A percentile compares a stretch with the other conserved stretches of the same genome.
phyloP scores from a whole-genome alignment of 805 yeast species.

The Kluyveromyces starmeri region DNA sequence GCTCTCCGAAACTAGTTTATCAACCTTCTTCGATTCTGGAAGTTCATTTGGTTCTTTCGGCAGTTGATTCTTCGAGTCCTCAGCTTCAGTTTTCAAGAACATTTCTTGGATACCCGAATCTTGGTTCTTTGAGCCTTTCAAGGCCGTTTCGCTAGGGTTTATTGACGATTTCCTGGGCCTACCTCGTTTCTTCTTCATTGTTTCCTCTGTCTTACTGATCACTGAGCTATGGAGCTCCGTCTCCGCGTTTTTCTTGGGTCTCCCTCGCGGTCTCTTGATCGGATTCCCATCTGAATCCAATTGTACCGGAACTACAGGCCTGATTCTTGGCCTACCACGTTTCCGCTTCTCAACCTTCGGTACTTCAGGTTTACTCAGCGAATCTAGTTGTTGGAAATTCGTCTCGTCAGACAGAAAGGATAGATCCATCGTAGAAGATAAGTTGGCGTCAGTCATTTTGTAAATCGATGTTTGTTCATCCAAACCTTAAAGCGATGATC shows the following conservation, averaged over 20 bases:
- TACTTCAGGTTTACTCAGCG: background rate
- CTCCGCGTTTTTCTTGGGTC: background rate
- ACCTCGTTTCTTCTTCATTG: constrained; percentile 5
- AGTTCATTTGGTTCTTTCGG: too few species aligned
- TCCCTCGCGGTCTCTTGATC: constrained; percentile 4
- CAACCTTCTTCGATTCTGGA: too few species aligned
- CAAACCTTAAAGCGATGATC: too few species aligned
- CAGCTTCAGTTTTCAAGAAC: background rate
- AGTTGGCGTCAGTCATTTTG: constrained; percentile 3
- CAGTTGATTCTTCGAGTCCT: background rate
- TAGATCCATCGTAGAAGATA: constrained; percentile 4
- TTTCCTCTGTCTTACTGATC: constrained; percentile 9
- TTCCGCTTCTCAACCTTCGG: constrained; percentile 1
- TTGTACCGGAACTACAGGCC: background rate
- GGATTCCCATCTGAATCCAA: constrained; percentile 4
- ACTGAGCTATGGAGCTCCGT: background rate
- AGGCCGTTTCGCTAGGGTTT: too few species aligned
- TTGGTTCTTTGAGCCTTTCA: too few species aligned
- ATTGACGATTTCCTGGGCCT: constrained; percentile 7
- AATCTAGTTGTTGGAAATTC: background rate
- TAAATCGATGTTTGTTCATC: too few species aligned
- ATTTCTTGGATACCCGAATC: too few species aligned
- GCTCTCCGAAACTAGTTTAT: too few species aligned
- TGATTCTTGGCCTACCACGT: constrained; percentile 4
- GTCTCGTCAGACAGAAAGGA: constrained; percentile 3